Evolutionary conservation across 139 green algal genomes (phyloP), one percentile per base, ranked within the genome.

Genomic region (Limnomonas spitsbergensis): DNA sequence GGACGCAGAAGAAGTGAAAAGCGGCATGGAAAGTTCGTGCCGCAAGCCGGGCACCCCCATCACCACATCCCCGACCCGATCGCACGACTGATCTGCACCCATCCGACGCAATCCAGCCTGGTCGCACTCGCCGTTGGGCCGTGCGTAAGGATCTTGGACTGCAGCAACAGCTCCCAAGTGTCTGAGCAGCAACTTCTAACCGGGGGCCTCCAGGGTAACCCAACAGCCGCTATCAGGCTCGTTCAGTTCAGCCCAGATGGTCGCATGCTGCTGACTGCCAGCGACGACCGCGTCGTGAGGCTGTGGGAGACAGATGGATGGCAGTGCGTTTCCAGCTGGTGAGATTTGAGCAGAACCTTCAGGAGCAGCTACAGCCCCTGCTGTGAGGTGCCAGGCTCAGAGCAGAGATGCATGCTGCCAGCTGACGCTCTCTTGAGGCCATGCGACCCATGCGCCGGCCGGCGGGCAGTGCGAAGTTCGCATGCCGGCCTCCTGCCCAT

Each of bases 211-310:
- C 47, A 29, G 47, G 61, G 61, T 27, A 34, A 27, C 61, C 61
- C 20, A 4, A 34, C 71, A 35, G 37, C 39, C 20, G 31, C 24
- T 66, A 66, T 92, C 0, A 78, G 86, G 1, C 82, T 76, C 1
- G 14, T 91, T 0, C 70, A 78, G 0, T 89, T 93, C 53, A 83
- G 86, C 39, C 36, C 71, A 6, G 72, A 83, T 24, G 89, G 89
- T 20, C 20, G 31, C n/a, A 80, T 66, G 38, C 72, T 94, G 37
- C 67, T 91, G 24, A 84, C 87, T 0, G 89, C 80, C 34, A 77
- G 75, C 2, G 90, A 94, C 54, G 87, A 93, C 83, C 93, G 93
- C 78, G 40, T 53, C 0, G 69, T 67, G 0, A 74, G 81, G 52
- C 74, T 90, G n/a, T 92, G 86, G 84, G 38, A 47, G 26, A 73